Evolutionary conservation across 106 monocot species (phyloP).

Genomic region (Phalaenopsis equestris): DNA sequence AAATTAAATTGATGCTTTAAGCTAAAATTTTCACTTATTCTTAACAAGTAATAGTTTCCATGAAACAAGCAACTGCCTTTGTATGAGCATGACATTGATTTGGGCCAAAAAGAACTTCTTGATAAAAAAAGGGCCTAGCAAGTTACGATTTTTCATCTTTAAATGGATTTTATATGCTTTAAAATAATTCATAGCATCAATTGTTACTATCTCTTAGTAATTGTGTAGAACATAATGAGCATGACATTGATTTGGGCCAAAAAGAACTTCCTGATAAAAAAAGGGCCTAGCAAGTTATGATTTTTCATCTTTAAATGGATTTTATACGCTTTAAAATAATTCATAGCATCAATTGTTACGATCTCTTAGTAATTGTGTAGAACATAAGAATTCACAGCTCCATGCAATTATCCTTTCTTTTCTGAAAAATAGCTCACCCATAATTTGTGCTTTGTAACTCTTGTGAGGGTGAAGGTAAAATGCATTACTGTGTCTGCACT

Average conservation of each 20-base stretch:
- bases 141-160: neutral
- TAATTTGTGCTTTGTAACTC: neutral
- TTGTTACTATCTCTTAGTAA: neutral
- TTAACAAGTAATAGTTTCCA: neutral
- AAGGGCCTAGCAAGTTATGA: neutral
- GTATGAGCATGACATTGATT: neutral
- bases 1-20: neutral
- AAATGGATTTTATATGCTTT: neutral
- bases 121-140: neutral
- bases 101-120: neutral
- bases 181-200: neutral
- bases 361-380: neutral
- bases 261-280: neutral
- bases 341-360: neutral
- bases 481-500: neutral
- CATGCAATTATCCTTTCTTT: neutral
- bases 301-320: neutral
- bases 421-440: neutral
- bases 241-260: neutral
- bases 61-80: neutral
- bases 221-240: no score
- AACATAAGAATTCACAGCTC: neutral
- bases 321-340: neutral
- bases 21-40: neutral
- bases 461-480: neutral